These are phyloP conservation scores for Aspergillus chevalieri DNA, from an alignment of 2,329 filamentous ascomycete species.

Conservation along the genomic window DNA sequence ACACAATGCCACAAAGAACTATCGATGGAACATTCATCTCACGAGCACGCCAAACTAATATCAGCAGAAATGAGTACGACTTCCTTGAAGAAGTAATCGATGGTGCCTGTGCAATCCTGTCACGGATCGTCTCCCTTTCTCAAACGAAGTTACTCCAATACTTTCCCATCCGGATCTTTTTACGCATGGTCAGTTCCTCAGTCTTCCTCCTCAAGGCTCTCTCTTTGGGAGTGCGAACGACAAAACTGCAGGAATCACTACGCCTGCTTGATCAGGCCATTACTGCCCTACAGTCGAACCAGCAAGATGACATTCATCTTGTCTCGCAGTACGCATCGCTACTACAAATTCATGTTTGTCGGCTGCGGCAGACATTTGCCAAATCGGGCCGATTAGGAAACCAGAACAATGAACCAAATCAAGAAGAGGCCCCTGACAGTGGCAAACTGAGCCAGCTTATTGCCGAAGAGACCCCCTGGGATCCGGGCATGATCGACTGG, in stretches of 20 bases:
- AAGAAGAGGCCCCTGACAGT: too few species aligned
- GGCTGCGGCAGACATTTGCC: constrained; percentile 29
- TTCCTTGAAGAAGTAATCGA: constrained; percentile 54
- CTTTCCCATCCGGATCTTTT: constrained; percentile 49
- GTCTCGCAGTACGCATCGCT: constrained; percentile 47
- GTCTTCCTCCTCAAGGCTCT: constrained; percentile 50
- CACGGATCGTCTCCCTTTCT: constrained; percentile 45
- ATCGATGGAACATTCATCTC: constrained; percentile 21
- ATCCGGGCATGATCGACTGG: too few species aligned
- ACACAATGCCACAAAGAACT: constrained; percentile 5
- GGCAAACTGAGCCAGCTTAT: too few species aligned
- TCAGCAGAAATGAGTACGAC: constrained; percentile 47
- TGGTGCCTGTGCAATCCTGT: constrained; percentile 47
- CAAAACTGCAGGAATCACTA: constrained; percentile 44
- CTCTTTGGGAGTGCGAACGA: constrained; percentile 45
- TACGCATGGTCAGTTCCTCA: constrained; percentile 50
- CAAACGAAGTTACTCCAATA: constrained; percentile 43
- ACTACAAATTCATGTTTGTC: constrained; percentile 42
- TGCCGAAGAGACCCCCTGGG: too few species aligned
- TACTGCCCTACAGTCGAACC: constrained; percentile 43
- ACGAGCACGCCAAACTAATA: constrained; percentile 37
- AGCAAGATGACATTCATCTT: constrained; percentile 48
- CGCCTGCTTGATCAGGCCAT: constrained; percentile 46
- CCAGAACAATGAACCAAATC: constrained; percentile 6
- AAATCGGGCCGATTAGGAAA: constrained; percentile 11